Percentiles rank a stretch among this genome's conserved stretches.
Conservation (phyloP, 495 filamentous ascomycete genomes). For the Aspergillus nidulans region DNA sequence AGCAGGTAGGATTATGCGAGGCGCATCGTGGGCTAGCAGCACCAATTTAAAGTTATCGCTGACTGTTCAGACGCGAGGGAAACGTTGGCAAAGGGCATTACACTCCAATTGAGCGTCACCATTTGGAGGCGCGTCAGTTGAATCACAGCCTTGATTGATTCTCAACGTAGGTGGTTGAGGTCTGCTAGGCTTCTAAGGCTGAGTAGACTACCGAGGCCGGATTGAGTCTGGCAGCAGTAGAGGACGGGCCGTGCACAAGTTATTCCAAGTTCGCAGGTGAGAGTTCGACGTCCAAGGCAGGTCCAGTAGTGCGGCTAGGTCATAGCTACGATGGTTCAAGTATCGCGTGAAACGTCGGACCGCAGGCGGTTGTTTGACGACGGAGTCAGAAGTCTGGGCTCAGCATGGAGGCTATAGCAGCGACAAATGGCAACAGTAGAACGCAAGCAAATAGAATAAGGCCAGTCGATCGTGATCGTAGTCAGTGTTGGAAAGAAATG, state of each 20-base stretch:
- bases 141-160: background rate
- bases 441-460: background rate
- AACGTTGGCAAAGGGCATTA: conserved; percentile 9
- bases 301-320: conserved; percentile 5
- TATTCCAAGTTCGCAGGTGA: conserved; percentile 12
- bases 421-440: background rate
- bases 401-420: background rate
- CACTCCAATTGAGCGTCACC: conserved; percentile 15
- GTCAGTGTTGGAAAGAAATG: conserved; percentile 6
- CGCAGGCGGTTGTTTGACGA: conserved; percentile 1
- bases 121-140: conserved; percentile 12
- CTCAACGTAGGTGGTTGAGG: background rate
- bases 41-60: conserved; percentile 8
- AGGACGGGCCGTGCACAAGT: conserved; percentile 15
- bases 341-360: conserved; percentile 8
- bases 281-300: background rate
- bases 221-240: background rate
- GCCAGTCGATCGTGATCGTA: background rate
- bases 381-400: background rate
- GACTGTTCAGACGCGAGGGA: conserved; percentile 5
- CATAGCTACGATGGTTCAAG: conserved; percentile 7
- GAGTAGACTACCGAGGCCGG: background rate
- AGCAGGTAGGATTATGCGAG: conserved; percentile 11
- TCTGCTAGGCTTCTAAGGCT: background rate
- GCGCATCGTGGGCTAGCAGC: conserved; percentile 16